Evolutionary conservation across 192 early-diverging fungal genomes (phyloP), one percentile per base, ranked within the genome.

Genomic region (Backusella australiensis): DNA sequence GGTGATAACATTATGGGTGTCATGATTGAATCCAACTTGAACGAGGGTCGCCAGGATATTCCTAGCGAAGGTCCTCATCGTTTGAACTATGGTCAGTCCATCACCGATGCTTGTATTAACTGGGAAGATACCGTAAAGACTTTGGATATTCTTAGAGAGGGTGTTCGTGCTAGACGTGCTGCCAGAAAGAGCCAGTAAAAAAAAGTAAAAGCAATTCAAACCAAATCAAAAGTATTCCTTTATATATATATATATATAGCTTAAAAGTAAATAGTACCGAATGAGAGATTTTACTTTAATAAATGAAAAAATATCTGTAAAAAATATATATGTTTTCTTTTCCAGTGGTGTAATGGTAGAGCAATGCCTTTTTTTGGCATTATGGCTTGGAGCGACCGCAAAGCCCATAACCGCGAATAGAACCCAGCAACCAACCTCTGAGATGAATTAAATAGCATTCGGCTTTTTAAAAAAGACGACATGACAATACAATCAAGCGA

Each of bases 21-120:
- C 34, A 98, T 99, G 98, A 94, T 99, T 74, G 97, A 98, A 84
- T 92, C 90, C 70, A 92, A 98, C 75, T 81, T 99, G 68, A 89
- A 90, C 34, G 96, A 98, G 86, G 70, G 70, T 34, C 70, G 70
- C 26, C 92, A 93, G 86, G 90, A 90, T 81, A 93, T 94, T 78
- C 92, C 95, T 34, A 80, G 76, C 14, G 88, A 91, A 63, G 96
- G 95, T 42, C 87, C 91, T 34, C 86, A 91, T 72, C 85, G 86
- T 67, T 88, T 97, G 36, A 87, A 86, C 73, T 97, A 98, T 80
- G 97, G 96, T 12, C 89, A 96, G 73, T 94, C 92, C 23, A 89
- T 98, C 70, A 97, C 97, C 26, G 97, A 98, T 85, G 95, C 94
- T 4, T 98, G 96, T 81, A 94, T 98, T 79, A 85, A 89, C 69